Evolutionary conservation across 257 asterid genomes (phyloP).

Genomic region (Linderniella brevidens): DNA sequence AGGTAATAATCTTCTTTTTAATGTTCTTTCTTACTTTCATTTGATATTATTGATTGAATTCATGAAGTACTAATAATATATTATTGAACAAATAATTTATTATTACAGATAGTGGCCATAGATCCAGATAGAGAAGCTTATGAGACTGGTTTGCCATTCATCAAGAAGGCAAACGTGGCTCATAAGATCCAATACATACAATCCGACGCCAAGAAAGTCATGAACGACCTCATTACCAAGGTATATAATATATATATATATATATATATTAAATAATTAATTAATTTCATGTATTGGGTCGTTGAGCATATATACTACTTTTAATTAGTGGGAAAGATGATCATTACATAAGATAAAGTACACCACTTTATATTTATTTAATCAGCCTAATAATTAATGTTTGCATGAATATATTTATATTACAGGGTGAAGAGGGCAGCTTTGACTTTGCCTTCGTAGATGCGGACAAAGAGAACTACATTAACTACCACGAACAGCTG

Average conservation of each 20-base stretch:
- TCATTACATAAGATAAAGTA: too few relatives aligned
- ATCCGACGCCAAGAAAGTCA: conserved; percentile 15
- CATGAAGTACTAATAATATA: too few relatives aligned
- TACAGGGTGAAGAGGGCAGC: conserved; percentile 31
- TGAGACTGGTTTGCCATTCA: conserved; percentile 36
- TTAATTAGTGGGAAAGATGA: too few relatives aligned
- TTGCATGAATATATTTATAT: too few relatives aligned
- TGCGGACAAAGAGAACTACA: conserved; percentile 38
- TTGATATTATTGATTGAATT: too few relatives aligned
- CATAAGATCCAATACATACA: conserved; percentile 31
- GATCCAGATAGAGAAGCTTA: conserved; percentile 34
- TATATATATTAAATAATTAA: too few relatives aligned
- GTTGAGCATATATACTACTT: too few relatives aligned
- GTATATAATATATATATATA: neutral
- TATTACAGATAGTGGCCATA: conserved; percentile 23
- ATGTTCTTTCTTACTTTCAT: too few relatives aligned
- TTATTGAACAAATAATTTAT: neutral
- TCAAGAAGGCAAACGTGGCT: conserved; percentile 26
- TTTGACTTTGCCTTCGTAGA: conserved; percentile 43
- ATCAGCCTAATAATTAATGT: too few relatives aligned
- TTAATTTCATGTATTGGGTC: too few relatives aligned
- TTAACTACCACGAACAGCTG: conserved; percentile 28
- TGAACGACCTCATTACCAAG: conserved; percentile 14
- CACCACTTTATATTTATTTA: too few relatives aligned
- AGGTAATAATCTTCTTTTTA: conserved; percentile 13